Base-by-base conservation (phyloP, 1,139 yeast genomes). In the Saccharomycopsis phalli region DNA sequence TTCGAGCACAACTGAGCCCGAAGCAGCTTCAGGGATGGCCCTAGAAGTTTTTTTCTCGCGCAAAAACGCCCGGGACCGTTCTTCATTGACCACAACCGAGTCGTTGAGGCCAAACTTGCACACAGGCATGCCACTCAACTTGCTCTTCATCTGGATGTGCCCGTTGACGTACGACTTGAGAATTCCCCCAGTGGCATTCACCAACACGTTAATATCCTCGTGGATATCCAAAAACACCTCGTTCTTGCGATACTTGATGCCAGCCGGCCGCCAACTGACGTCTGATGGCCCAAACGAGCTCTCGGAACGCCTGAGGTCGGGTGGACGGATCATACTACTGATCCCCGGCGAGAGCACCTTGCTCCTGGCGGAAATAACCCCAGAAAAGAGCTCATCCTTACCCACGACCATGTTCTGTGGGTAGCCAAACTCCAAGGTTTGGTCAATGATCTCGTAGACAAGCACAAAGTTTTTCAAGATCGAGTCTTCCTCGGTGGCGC, bases 131-230 rank as follows among this genome's bases (percentile, higher is more conserved):
- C 95, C 96, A 1, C 84, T 71, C 20, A 88, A 60, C 39, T 77
- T 86, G 0, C 91, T 68, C 45, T 79, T 77, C 70, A 86, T 70
- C 45, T 71, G 68, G 38, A 88, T 76, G 14, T 72, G 66, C 5
- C 97, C 97, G 49, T 80, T 82, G 18, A 87, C 86, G 52, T 76
- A 81, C 0, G 88, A 72, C 46, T 81, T 69, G 31, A 84, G 62
- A 1, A 82, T 68, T 25, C 77, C 72, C 1, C 80, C 76, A 48
- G 71, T 70, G 17, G 71, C 64, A 14, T 75, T 69, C 53, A 84
- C 72, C 42, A 87, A 63, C 23, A 84, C 71, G 51, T 77, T 79
- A 43, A 88, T 69, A 45, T 75, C 75, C 55, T 88, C 97, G 44
- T 73, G 69, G 7, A 88, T 83, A 51, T 82, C 82, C 44, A 88